phyloP scores from a whole-genome alignment of 805 yeast species.

The Lipomyces spencermartinsiae region DNA sequence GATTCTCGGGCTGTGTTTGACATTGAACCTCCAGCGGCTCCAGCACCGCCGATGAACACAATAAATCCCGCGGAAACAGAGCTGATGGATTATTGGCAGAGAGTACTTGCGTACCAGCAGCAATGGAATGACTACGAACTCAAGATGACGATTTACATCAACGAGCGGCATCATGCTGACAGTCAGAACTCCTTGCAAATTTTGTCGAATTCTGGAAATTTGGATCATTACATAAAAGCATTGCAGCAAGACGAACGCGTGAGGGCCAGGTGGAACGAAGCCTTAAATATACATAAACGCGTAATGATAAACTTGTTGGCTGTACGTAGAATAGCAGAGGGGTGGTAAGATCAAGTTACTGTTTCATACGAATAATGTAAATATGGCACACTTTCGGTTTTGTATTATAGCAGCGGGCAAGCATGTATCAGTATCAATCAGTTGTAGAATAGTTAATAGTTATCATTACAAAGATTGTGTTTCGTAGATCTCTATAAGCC shows the following conservation, averaged over 20 bases:
- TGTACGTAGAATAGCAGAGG: constrained; percentile 29
- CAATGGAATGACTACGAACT: constrained; percentile 41
- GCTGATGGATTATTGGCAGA: constrained; percentile 33
- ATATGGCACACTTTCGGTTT: background rate
- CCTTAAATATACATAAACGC: constrained; percentile 33
- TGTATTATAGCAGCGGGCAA: background rate
- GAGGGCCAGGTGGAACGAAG: constrained; percentile 36
- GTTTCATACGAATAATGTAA: background rate
- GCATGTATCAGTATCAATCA: background rate
- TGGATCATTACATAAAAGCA: constrained; percentile 38
- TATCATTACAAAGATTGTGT: background rate
- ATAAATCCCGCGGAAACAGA: constrained; percentile 25
- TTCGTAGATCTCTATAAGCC: background rate
- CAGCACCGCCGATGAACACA: constrained; percentile 29
- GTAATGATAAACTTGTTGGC: constrained; percentile 33
- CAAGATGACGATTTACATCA: constrained; percentile 38
- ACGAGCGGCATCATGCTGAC: constrained; percentile 42
- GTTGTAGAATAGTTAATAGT: background rate
- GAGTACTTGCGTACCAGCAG: constrained; percentile 35
- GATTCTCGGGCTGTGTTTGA: constrained; percentile 35
- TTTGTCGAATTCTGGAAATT: constrained; percentile 23
- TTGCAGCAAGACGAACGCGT: constrained; percentile 41
- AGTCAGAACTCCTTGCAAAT: constrained; percentile 20
- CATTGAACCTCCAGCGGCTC: constrained; percentile 41
- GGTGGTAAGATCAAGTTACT: constrained; percentile 18